Percentiles rank a stretch among this genome's conserved stretches.
These are phyloP conservation scores for Linum trigynum DNA, from an alignment of 345 rosid genomes.

Conservation along the genomic window DNA sequence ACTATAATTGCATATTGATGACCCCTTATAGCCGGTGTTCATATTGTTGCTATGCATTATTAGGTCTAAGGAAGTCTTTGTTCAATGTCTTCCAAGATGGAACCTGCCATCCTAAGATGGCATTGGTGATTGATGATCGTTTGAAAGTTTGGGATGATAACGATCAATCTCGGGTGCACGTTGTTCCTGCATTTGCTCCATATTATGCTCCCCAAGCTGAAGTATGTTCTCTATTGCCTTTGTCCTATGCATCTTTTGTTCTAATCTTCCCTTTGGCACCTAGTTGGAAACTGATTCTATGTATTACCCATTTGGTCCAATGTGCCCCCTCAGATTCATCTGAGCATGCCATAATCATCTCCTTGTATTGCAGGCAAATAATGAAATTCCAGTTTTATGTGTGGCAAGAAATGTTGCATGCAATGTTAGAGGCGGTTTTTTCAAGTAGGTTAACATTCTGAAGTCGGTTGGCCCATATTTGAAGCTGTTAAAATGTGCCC, in stretches of 20 bases:
- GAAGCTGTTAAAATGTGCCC: slow-evolving; percentile 9
- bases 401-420: slow-evolving; percentile 96
- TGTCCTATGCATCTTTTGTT: neutral
- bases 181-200: slow-evolving; percentile 98
- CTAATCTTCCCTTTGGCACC: too few relatives aligned
- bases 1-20: neutral
- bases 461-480: neutral
- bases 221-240: slow-evolving; percentile 36
- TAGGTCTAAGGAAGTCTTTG: slow-evolving; percentile 75
- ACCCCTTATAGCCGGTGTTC: neutral
- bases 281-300: neutral
- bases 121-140: slow-evolving; percentile 93
- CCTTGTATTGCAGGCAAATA: slow-evolving; percentile 47
- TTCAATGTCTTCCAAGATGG: slow-evolving; percentile 86
- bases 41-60: slow-evolving; percentile 4
- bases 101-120: slow-evolving; percentile 93
- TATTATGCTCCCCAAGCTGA: slow-evolving; percentile 97
- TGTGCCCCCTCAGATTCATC: slow-evolving; percentile 7
- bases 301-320: neutral
- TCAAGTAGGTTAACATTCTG: slow-evolving; percentile 49
- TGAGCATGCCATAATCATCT: slow-evolving; percentile 9
- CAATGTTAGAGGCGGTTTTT: slow-evolving; percentile 92
- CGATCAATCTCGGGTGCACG: slow-evolving; percentile 96
- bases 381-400: slow-evolving; percentile 72
- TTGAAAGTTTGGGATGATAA: slow-evolving; percentile 96